phyloP scores from a whole-genome alignment of 2,329 filamentous ascomycete genomes.

The Ramichloridium luteum region DNA sequence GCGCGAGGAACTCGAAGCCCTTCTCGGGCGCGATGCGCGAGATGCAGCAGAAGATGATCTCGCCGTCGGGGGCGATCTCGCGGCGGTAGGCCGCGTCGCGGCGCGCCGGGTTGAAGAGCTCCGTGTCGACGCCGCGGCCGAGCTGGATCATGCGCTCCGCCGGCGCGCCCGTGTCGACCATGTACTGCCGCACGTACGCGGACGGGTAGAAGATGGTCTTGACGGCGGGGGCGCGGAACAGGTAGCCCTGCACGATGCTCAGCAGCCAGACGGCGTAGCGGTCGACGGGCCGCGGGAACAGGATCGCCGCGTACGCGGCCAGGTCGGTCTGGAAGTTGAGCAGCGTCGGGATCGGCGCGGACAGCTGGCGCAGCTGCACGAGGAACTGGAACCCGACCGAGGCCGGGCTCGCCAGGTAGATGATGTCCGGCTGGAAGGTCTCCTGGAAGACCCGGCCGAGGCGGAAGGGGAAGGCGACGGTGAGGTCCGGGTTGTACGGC shows the following conservation, averaged over 20 bases:
- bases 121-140: slow-evolving; percentile 53
- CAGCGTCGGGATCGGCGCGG: slow-evolving; percentile 44
- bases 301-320: slow-evolving; percentile 54
- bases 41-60: slow-evolving; percentile 54
- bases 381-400: slow-evolving; percentile 60
- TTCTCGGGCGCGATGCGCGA: slow-evolving; percentile 59
- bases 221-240: slow-evolving; percentile 51
- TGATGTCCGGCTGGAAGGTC: slow-evolving; percentile 54
- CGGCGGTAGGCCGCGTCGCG: slow-evolving; percentile 41
- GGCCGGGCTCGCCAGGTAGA: slow-evolving; percentile 58
- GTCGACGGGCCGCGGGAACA: slow-evolving; percentile 54
- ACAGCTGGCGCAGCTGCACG: slow-evolving; percentile 53
- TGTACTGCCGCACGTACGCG: slow-evolving; percentile 48
- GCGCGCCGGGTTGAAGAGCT: slow-evolving; percentile 45
- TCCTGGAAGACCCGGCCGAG: slow-evolving; percentile 48
- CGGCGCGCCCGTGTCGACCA: slow-evolving; percentile 46
- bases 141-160: slow-evolving; percentile 46
- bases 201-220: slow-evolving; percentile 60
- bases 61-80: slow-evolving; percentile 47
- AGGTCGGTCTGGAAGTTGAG: slow-evolving; percentile 64
- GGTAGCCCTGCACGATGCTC: slow-evolving; percentile 50
- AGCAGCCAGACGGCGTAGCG: slow-evolving; percentile 50
- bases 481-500: slow-evolving; percentile 60
- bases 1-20: slow-evolving; percentile 55
- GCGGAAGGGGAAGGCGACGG: slow-evolving; percentile 56